Conservation (phyloP, 1,284 basidiomycete genomes). For the Moesziomyces parantarcticus region DNA sequence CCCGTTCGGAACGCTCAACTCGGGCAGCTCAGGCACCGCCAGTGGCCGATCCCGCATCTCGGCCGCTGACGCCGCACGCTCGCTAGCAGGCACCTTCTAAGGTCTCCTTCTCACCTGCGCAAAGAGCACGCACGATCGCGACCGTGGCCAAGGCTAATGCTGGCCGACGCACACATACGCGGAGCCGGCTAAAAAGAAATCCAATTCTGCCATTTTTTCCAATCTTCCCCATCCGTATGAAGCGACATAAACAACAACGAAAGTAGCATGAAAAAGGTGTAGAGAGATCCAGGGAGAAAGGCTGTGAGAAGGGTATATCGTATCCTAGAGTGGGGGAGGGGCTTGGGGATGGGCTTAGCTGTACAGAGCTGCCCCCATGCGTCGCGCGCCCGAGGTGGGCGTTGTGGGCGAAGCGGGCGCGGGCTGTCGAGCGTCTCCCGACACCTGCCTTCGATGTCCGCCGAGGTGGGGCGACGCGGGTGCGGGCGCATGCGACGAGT, state of each 20-base stretch:
- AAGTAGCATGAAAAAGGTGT: too few species aligned
- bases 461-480: constrained; percentile 19
- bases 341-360: constrained; percentile 6
- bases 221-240: background rate
- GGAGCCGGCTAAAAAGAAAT: too few species aligned
- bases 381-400: constrained; percentile 21
- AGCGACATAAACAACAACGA: too few species aligned
- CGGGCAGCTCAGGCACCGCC: constrained; percentile 30
- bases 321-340: too few species aligned
- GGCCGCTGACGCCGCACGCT: constrained; percentile 45
- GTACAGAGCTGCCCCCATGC: constrained; percentile 47
- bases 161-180: too few species aligned
- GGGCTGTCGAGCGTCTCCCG: constrained; percentile 8
- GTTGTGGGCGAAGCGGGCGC: constrained; percentile 20
- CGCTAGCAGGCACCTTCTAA: constrained; percentile 47
- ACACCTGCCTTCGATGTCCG: constrained; percentile 25
- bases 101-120: background rate
- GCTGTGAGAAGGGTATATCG: background rate
- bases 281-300: background rate
- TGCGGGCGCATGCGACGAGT: constrained; percentile 18
- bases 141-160: too few species aligned
- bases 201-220: background rate
- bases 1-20: constrained; percentile 46
- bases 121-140: too few species aligned
- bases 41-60: constrained; percentile 41